Percentiles rank a stretch among this genome's conserved stretches.
Conservation (phyloP, 2,329 filamentous ascomycete genomes). For the Aspergillus neotritici region DNA sequence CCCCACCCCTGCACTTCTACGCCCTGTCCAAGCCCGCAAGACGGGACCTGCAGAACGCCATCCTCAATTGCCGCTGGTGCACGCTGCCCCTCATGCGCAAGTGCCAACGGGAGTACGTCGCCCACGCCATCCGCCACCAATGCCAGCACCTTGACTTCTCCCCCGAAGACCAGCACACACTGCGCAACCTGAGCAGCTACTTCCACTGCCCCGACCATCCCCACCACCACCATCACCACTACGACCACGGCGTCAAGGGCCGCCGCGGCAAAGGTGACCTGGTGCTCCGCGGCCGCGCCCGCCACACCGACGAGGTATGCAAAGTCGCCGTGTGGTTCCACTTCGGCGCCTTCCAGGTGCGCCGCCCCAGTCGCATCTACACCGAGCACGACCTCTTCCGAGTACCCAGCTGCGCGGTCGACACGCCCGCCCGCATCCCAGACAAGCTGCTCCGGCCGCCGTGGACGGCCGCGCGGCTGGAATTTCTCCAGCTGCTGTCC, state of each 20-base stretch:
- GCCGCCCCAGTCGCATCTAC: conserved; percentile 21
- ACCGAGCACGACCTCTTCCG: conserved; percentile 31
- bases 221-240: conserved; percentile 17
- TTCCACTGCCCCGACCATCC: conserved; percentile 18
- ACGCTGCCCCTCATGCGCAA: conserved; percentile 33
- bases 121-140: conserved; percentile 29
- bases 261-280: conserved; percentile 30
- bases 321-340: conserved; percentile 36
- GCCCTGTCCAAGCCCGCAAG: conserved; percentile 24
- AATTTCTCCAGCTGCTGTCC: conserved; percentile 35
- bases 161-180: conserved; percentile 16
- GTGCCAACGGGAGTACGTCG: conserved; percentile 37
- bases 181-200: conserved; percentile 20
- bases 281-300: conserved; percentile 18
- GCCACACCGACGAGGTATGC: conserved; percentile 12
- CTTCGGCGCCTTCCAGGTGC: conserved; percentile 33
- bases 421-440: conserved; percentile 31
- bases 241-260: conserved; percentile 19
- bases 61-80: conserved; percentile 39
- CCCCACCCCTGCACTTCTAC: conserved; percentile 32
- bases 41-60: conserved; percentile 29
- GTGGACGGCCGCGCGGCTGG: conserved; percentile 36
- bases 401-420: conserved; percentile 26
- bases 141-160: conserved; percentile 24
- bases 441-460: conserved; percentile 34